Conservation (phyloP, 139 green algal genomes). For the Astrephomene gubernaculifera region DNA sequence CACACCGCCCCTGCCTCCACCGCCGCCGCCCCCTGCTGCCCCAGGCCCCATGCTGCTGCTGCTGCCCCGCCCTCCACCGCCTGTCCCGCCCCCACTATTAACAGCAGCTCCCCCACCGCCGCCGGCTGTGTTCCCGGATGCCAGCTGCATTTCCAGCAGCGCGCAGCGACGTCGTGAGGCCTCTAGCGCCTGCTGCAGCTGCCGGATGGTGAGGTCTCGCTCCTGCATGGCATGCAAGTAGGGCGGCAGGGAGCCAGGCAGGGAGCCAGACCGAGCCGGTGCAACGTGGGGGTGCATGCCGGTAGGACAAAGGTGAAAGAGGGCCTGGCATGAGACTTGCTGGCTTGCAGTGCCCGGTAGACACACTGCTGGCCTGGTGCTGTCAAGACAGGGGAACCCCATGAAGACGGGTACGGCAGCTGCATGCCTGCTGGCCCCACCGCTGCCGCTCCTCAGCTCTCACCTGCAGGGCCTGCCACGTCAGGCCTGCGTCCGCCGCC, state of each 20-base stretch:
- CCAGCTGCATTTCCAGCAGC: slow-evolving; percentile 48
- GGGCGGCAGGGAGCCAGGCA: background rate
- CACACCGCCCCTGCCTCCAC: background rate
- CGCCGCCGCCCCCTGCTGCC: background rate
- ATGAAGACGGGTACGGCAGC: no score
- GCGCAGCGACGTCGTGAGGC: slow-evolving; percentile 39
- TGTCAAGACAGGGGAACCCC: no score
- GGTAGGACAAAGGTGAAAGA: background rate
- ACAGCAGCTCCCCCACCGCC: no score
- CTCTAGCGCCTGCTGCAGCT: slow-evolving; percentile 59
- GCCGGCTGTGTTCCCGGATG: no score
- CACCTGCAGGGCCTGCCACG: slow-evolving; percentile 29
- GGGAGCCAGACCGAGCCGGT: background rate
- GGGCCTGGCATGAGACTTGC: no score
- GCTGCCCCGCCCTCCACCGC: background rate
- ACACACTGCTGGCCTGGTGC: background rate
- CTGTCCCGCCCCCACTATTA: background rate
- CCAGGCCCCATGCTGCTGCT: background rate
- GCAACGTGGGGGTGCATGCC: background rate
- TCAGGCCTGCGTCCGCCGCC: no score
- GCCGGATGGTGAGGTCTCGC: slow-evolving; percentile 48
- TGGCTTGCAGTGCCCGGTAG: background rate
- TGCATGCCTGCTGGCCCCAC: no score
- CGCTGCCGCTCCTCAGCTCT: background rate
- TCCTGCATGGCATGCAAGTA: slow-evolving; percentile 38